These are phyloP conservation scores for Fusarium ambrosium DNA, from an alignment of 2,329 filamentous ascomycete genomes.

Conservation along the genomic window DNA sequence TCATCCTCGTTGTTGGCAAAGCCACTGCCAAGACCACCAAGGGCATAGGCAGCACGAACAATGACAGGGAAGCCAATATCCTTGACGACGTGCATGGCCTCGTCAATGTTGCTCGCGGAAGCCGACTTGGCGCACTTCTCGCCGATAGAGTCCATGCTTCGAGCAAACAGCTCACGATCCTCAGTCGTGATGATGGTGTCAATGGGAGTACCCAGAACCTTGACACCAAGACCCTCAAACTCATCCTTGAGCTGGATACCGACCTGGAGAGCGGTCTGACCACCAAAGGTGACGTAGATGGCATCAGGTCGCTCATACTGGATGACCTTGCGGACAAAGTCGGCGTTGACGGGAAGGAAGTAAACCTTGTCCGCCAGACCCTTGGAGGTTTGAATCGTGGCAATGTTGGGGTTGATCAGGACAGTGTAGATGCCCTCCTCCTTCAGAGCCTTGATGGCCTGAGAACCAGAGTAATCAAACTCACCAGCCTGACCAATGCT, in stretches of 20 bases:
- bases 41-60: constrained; percentile 93
- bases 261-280: constrained; percentile 95
- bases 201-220: constrained; percentile 95
- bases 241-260: constrained; percentile 98
- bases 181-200: constrained; percentile 99
- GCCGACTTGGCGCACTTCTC: constrained; percentile 99
- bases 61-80: constrained; percentile 97
- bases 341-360: constrained; percentile 95
- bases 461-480: constrained; percentile 98
- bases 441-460: constrained; percentile 98
- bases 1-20: constrained; percentile 92
- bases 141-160: constrained; percentile 97
- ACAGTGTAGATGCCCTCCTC: constrained; percentile 98
- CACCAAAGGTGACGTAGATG: constrained; percentile 98
- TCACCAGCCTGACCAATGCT: constrained; percentile 98
- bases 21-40: constrained; percentile 94
- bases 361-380: constrained; percentile 98
- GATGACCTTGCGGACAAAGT: constrained; percentile 98
- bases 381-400: constrained; percentile 98
- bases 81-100: constrained; percentile 89
- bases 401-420: constrained; percentile 98
- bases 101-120: constrained; percentile 88
- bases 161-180: constrained; percentile 95
- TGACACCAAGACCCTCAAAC: constrained; percentile 91
- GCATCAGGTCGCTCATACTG: constrained; percentile 93